phyloP scores from a whole-genome alignment of 352 stramenopile species.

The Phytophthora litchii region DNA sequence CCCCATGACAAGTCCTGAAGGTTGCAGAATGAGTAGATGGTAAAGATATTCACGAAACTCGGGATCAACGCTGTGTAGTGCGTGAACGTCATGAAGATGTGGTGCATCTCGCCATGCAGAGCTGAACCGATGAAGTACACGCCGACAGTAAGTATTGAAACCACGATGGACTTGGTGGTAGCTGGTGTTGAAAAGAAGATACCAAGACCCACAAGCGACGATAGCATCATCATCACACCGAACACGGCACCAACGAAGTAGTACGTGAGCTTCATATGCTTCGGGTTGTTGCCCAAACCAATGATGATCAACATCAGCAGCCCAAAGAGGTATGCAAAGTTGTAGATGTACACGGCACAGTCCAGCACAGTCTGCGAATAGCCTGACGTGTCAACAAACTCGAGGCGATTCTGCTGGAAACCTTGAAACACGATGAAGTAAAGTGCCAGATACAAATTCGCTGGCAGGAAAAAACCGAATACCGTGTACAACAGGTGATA shows the following conservation, averaged over 20 bases:
- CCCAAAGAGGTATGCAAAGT: conserved; percentile 78
- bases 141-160: conserved; percentile 73
- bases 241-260: conserved; percentile 80
- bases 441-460: conserved; percentile 85
- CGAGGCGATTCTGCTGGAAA: conserved; percentile 86
- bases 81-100: conserved; percentile 87
- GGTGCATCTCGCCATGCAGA: conserved; percentile 79
- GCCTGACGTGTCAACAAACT: conserved; percentile 80
- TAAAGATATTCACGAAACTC: conserved; percentile 91
- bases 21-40: conserved; percentile 91
- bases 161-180: conserved; percentile 57
- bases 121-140: conserved; percentile 87
- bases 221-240: conserved; percentile 82
- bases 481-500: conserved; percentile 79
- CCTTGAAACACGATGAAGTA: conserved; percentile 90
- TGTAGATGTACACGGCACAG: conserved; percentile 77
- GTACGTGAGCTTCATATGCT: conserved; percentile 89
- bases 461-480: conserved; percentile 77
- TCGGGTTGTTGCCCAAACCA: conserved; percentile 84
- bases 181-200: conserved; percentile 74
- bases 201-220: conserved; percentile 68
- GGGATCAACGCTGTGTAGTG: conserved; percentile 89
- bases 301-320: conserved; percentile 88
- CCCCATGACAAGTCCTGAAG: conserved; percentile 90
- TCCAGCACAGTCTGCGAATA: conserved; percentile 66